These are phyloP conservation scores for Wickerhamomyces hampshirensis DNA, from an alignment of 805 yeast genomes.

Conservation along the genomic window DNA sequence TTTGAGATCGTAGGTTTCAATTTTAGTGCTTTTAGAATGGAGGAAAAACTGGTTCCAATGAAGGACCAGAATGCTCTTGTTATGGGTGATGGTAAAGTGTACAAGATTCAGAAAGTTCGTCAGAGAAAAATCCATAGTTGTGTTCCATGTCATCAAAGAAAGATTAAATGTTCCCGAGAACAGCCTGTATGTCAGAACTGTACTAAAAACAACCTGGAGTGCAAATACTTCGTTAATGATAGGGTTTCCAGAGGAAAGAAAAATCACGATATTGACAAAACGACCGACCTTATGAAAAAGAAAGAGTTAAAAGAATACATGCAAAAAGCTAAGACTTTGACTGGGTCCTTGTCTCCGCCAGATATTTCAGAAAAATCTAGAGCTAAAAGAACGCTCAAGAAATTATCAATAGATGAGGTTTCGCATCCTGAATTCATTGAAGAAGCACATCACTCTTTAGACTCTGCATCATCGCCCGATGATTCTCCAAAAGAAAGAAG, in stretches of 20 bases:
- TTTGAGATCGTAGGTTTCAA: no score
- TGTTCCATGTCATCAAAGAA: conserved; percentile 53
- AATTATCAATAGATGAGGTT: background rate
- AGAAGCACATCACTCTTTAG: conserved; percentile 1
- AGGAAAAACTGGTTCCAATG: conserved; percentile 25
- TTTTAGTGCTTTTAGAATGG: conserved; percentile 2
- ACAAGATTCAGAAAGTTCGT: conserved; percentile 57
- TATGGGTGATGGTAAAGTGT: conserved; percentile 47
- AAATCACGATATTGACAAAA: conserved; percentile 20
- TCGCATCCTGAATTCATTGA: background rate
- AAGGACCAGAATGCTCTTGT: conserved; percentile 32
- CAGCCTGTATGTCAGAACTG: conserved; percentile 51
- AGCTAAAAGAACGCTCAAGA: background rate
- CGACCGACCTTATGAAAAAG: conserved; percentile 19
- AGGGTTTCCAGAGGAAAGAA: conserved; percentile 36
- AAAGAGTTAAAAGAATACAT: conserved; percentile 21
- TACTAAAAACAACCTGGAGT: conserved; percentile 38
- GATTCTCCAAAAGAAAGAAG: conserved; percentile 20
- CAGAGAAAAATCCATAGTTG: conserved; percentile 56
- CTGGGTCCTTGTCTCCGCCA: conserved; percentile 7
- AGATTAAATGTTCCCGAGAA: conserved; percentile 50
- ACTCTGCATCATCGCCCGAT: conserved; percentile 10
- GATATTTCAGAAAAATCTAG: conserved; percentile 1
- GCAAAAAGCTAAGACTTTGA: conserved; percentile 19
- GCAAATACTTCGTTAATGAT: conserved; percentile 56